A percentile compares a stretch with the other conserved stretches of the same genome.
These are phyloP conservation scores for Cydonia oblonga DNA, from an alignment of 331 rosid genomes.

Conservation along the genomic window DNA sequence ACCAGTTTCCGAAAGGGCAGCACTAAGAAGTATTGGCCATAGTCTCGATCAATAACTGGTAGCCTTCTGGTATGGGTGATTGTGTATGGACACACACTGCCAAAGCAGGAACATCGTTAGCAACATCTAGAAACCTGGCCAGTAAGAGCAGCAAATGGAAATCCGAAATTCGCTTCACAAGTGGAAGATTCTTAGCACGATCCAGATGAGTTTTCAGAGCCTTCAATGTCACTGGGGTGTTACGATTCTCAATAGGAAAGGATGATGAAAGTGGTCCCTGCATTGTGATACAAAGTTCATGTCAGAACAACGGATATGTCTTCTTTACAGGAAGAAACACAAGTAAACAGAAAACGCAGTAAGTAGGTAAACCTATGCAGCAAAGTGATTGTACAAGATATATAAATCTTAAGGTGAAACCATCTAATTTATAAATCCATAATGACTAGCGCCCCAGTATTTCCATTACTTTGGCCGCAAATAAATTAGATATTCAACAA, in stretches of 20 bases:
- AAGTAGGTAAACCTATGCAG: not conserved
- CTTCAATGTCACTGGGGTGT: slow-evolving; percentile 28
- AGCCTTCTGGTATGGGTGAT: slow-evolving; percentile 71
- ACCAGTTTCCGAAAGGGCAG: slow-evolving; percentile 1
- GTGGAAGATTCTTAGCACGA: slow-evolving; percentile 52
- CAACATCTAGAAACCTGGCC: slow-evolving; percentile 49
- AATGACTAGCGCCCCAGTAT: not conserved
- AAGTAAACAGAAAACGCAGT: not conserved
- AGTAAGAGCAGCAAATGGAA: slow-evolving; percentile 78
- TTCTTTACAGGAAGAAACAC: not conserved
- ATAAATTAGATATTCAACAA: not conserved
- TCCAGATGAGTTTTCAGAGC: slow-evolving; percentile 84
- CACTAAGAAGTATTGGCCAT: slow-evolving; percentile 67
- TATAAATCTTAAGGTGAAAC: too few species aligned
- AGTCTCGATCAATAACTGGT: slow-evolving; percentile 82
- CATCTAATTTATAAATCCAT: too few species aligned
- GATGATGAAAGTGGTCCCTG: slow-evolving; percentile 82
- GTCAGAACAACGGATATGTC: not conserved
- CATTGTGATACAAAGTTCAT: slow-evolving; percentile 14
- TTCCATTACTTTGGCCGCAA: not conserved
- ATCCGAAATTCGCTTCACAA: slow-evolving; percentile 77
- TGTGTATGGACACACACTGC: slow-evolving; percentile 73
- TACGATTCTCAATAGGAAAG: slow-evolving; percentile 81
- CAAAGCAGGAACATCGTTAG: slow-evolving; percentile 77
- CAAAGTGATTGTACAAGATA: not conserved